Base-by-base conservation (phyloP, 2,329 filamentous ascomycete genomes). In the Ophiosphaerella narmari region DNA sequence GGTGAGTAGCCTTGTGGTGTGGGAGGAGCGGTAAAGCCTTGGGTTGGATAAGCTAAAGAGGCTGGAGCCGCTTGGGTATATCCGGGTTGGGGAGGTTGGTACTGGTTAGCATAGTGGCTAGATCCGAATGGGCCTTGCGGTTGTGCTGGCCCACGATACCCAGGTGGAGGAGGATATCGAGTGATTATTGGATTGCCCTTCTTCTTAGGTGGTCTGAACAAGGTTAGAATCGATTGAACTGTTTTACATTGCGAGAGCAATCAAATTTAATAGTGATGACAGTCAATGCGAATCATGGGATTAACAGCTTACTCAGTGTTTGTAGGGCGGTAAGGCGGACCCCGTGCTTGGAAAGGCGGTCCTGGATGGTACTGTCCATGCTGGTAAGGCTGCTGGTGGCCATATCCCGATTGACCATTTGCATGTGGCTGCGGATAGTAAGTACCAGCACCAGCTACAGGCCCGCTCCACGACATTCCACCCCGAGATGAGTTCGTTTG, bases 181-280 rank as follows among this genome's bases (percentile, higher is more conserved):
- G 78, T 80, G 52, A 80, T 78, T 57, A 80, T 71, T 6, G 77
- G 75, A 52, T 78, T 77, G 16, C 75, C 71, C 54, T 78, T 79
- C 48, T 74, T 76, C 62, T 80, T 80, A 2, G 64, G 63, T 12
- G 64, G 62, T 31, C 70, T 72, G 33, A 37, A 32, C 26, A 16
- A 31, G 54, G 18, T 44, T 7, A 44, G 42, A 37, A 38, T 12
- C 7, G 14, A 31, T n/a, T 7, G 34, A 13, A 13, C 13, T 35
- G 26, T 29, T 29, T 29, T 3, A 29, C 7, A 29, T 29, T 29
- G 26, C 26, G 26, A 29, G 11, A 29, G 7, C 26, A 11, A 29
- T 11, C 6, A 29, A 29, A 29, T 11, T 29, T 11, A 35, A 18
- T n/a, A 35, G 13, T 35, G 13, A n/a, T n/a, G 13, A 35, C 7